These are phyloP conservation scores for Colletotrichum aenigma DNA, from an alignment of 2,329 filamentous ascomycete species.

Conservation along the genomic window DNA sequence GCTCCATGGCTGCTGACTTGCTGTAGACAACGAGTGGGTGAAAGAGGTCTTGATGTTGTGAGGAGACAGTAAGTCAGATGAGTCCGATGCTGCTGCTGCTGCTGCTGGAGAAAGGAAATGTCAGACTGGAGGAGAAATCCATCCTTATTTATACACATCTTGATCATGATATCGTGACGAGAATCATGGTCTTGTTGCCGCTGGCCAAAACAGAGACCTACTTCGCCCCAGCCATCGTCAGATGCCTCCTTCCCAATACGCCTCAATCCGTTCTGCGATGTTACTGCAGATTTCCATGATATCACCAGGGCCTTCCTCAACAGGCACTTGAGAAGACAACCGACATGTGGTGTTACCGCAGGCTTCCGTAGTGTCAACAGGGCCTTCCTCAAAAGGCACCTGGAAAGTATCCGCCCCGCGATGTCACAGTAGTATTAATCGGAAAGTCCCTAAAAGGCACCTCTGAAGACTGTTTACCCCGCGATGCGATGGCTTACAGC, in stretches of 20 bases:
- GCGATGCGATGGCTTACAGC: not conserved
- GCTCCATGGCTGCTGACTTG: conserved; percentile 35
- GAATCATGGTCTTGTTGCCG: not conserved
- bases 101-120: not conserved
- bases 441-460: not conserved
- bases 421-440: not conserved
- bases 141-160: conserved; percentile 1
- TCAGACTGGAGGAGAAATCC: not conserved
- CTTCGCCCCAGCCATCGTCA: not conserved
- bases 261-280: not conserved
- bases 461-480: not conserved
- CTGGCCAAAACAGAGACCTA: not conserved
- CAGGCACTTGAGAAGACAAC: not conserved
- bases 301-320: not conserved
- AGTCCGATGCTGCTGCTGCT: not conserved
- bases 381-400: conserved; percentile 9
- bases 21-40: conserved; percentile 22
- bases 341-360: not conserved
- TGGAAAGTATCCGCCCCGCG: not conserved
- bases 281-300: not conserved
- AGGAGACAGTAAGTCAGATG: not conserved
- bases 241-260: conserved; percentile 13
- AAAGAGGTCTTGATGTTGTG: not conserved
- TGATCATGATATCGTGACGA: not conserved
- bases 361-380: not conserved